Evolutionary conservation across 108 stramenopile genomes (phyloP).

Genomic region (Cyclotella kingstonii): DNA sequence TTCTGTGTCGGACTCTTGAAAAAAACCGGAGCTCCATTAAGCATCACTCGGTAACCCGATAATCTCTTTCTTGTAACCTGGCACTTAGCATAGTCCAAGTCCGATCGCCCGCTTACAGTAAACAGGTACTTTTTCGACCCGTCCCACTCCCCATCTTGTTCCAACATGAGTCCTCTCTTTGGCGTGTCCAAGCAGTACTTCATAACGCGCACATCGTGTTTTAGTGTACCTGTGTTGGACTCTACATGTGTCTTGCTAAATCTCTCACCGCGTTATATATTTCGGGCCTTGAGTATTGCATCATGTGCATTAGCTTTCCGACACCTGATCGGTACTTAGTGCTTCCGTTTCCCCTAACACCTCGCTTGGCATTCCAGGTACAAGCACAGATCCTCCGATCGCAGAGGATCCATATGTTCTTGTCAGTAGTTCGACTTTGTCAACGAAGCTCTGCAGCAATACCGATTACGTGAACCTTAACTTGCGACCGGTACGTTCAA

Average conservation of each 20-base stretch:
- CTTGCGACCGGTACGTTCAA: background rate
- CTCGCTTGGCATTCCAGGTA: background rate
- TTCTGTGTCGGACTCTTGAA: conserved; percentile 3
- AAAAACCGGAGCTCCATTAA: conserved; percentile 1
- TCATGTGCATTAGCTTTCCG: conserved; percentile 27
- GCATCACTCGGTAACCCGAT: conserved; percentile 1
- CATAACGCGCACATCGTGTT: conserved; percentile 15
- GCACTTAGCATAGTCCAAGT: background rate
- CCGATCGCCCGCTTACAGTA: background rate
- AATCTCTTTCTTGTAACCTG: background rate
- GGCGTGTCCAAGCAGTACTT: conserved; percentile 1
- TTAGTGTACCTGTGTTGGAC: background rate
- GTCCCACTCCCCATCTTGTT: conserved; percentile 7
- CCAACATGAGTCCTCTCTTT: conserved; percentile 2
- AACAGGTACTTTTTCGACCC: conserved; percentile 14
- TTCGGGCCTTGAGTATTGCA: conserved; percentile 25
- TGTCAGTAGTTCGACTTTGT: background rate
- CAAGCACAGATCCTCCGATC: background rate
- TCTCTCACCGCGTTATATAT: conserved; percentile 7
- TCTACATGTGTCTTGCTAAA: conserved; percentile 3
- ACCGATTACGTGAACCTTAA: background rate
- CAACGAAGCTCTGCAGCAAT: background rate
- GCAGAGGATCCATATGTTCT: background rate
- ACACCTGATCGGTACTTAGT: conserved; percentile 19
- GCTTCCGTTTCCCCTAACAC: background rate